Evolutionary conservation across 768 basidiomycete species (phyloP), one percentile per base, ranked within the genome.

Genomic region (Chalciporus chontae): DNA sequence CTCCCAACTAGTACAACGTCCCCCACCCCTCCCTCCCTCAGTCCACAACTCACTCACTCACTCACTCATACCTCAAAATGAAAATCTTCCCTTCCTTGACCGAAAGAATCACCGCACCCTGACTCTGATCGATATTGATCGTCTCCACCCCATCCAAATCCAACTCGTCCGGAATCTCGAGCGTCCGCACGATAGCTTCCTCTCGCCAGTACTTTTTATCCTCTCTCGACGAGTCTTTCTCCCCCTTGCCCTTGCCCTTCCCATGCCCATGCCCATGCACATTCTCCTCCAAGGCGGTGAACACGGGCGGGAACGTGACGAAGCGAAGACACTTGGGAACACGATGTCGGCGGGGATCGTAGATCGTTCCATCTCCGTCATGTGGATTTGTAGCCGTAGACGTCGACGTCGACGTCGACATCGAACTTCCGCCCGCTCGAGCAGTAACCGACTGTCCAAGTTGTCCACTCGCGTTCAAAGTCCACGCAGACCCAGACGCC

Each of bases 41-140:
- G n/a, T n/a, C n/a, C n/a, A n/a, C n/a, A n/a, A n/a, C n/a, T n/a
- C n/a, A n/a, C n/a, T n/a, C 26, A 8, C 26, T 26, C 26, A 26
- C 8, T 67, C 50, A 77, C 43, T 75, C 73, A 70, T 87, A 87
- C 69, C 81, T 80, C 60, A 88, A 60, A 62, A 87, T 86, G 68
- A 83, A 87, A 45, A 87, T 84, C 70, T 76, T 82, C 38, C 86
- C 85, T 11, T 76, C 73, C 69, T 73, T 80, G 50, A 84, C 80
- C 29, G 81, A 83, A 46, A 88, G 65, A 51, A 87, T 85, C 36
- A 87, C 77, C 8, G 84, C 81, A 1, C 85, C 86, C 60, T 88
- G 86, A 34, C 75, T 77, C 70, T 88, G 86, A 62, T 88, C 86
- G 45, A 88, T 84, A 63, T 86, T 86, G 58, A 88, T 84, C 54